Evolutionary conservation across 1,284 basidiomycete species (phyloP), one percentile per base, ranked within the genome.

Genomic region (Sanghuangporus sanghuang): DNA sequence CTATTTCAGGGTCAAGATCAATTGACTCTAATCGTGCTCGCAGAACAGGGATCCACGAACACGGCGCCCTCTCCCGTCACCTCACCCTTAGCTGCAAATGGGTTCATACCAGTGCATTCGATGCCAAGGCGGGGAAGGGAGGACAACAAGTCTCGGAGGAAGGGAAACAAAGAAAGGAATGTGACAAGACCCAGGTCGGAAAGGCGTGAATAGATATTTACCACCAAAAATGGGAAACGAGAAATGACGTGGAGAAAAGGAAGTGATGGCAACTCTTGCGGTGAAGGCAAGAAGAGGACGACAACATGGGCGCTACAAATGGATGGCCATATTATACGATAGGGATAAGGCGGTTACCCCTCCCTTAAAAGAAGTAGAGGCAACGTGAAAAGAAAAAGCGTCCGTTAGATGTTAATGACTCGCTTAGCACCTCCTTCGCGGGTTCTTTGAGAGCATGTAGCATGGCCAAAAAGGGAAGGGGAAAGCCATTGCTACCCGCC

Each of bases 21-120:
- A 38, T 64, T 48, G 48, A 53, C 53, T 61, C 40, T 57, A 64
- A 32, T 36, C 52, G 63, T 64, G 63, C 59, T 59, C 63, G 53
- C 48, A 53, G 63, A 61, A 39, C 8, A 21, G 36, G 14, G 2
- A 21, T 38, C 64, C 60, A 59, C 55, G 61, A 74, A 76, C 82
- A 78, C 79, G 83, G 76, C 77, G 86, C 87, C 87, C 87, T 90
- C 88, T 90, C 84, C 77, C 76, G 77, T 77, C 80, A 76, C 77
- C 86, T 74, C 82, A 77, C 86, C 85, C 82, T 81, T 80, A 60
- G 68, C 69, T 69, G 70, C 69, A 68, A 68, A 69, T 69, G 65
- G 63, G 68, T 66, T 67, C 59, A 23, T 36, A 63, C 48, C n/a
- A 52, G 63, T 66, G 68, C 66, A 69, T 68, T 67, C 68, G 69